Evolutionary conservation across 2,329 filamentous ascomycete genomes (phyloP).

Genomic region (Botrytis aclada): DNA sequence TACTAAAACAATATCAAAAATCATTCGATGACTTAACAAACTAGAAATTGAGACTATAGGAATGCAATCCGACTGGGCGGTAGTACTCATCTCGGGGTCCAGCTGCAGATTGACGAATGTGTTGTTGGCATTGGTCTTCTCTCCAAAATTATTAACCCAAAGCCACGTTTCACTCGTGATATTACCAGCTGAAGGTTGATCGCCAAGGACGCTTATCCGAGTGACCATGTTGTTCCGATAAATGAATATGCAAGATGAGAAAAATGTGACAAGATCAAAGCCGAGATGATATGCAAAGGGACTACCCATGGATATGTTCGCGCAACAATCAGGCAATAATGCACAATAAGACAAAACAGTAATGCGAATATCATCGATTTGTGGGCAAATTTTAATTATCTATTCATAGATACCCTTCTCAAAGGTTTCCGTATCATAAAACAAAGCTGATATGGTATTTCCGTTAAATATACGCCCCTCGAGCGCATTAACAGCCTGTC

Average conservation of each 20-base stretch:
- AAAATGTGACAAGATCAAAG: not conserved
- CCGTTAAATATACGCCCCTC: slow-evolving; percentile 86
- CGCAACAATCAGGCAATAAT: not conserved
- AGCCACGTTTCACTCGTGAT: not conserved
- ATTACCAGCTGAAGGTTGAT: not conserved
- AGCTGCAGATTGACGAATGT: not conserved
- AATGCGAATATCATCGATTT: not conserved
- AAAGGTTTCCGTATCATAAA: slow-evolving; percentile 80
- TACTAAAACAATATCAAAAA: not conserved
- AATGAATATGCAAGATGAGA: not conserved
- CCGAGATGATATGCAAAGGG: not conserved
- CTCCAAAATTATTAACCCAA: not conserved
- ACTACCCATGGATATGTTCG: not conserved
- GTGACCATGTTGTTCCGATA: not conserved
- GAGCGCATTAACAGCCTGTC: slow-evolving; percentile 81
- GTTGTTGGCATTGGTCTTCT: not conserved
- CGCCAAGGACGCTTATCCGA: not conserved
- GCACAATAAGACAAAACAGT: not conserved
- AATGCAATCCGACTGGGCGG: not conserved
- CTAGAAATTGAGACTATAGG: not conserved
- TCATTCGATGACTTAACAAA: not conserved
- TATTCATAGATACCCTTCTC: slow-evolving; percentile 59
- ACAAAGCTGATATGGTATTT: slow-evolving; percentile 76
- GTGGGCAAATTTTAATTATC: not conserved
- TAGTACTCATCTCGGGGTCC: not conserved